Percentiles rank a stretch among this genome's conserved stretches.
These are phyloP conservation scores for Sarocladium strictum DNA, from an alignment of 2,329 filamentous ascomycete genomes.

Conservation along the genomic window DNA sequence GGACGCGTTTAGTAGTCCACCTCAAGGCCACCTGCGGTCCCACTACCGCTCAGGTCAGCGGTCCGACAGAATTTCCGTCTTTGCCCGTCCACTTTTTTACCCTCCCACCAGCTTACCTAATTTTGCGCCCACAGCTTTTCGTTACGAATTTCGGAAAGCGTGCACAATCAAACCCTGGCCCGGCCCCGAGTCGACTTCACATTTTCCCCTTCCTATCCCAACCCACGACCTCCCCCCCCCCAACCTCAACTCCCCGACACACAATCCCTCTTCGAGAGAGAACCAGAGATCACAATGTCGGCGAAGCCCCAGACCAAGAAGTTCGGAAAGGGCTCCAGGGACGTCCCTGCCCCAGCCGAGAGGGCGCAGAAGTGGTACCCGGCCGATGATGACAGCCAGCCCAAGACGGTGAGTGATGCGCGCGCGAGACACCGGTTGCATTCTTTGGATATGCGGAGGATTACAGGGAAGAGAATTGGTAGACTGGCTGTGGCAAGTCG, in stretches of 20 bases:
- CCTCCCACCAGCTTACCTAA: slow-evolving; percentile 5
- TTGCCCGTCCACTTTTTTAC: background rate
- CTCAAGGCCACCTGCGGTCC: background rate
- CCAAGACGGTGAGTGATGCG: slow-evolving; percentile 80
- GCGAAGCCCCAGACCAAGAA: slow-evolving; percentile 78
- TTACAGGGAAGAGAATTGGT: background rate
- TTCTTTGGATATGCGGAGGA: slow-evolving; percentile 2
- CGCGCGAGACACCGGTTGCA: background rate
- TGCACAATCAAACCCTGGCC: slow-evolving; percentile 23
- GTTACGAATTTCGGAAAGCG: slow-evolving; percentile 28
- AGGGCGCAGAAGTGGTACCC: slow-evolving; percentile 99
- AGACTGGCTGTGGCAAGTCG: background rate
- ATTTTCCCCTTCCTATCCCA: slow-evolving; percentile 24
- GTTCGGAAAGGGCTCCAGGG: slow-evolving; percentile 94
- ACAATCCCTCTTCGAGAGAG: slow-evolving; percentile 41
- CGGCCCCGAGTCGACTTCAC: slow-evolving; percentile 8
- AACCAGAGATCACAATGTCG: slow-evolving; percentile 54
- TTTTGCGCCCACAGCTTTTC: slow-evolving; percentile 8
- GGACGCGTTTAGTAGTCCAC: no score
- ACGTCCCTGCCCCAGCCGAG: slow-evolving; percentile 78
- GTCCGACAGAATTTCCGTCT: slow-evolving; percentile 1
- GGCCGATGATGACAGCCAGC: slow-evolving; percentile 80
- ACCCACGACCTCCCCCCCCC: slow-evolving; percentile 13
- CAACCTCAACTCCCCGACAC: slow-evolving; percentile 27
- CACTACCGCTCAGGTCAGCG: background rate